These are phyloP conservation scores for Suillus placidus DNA, from an alignment of 768 basidiomycete genomes.

Conservation along the genomic window DNA sequence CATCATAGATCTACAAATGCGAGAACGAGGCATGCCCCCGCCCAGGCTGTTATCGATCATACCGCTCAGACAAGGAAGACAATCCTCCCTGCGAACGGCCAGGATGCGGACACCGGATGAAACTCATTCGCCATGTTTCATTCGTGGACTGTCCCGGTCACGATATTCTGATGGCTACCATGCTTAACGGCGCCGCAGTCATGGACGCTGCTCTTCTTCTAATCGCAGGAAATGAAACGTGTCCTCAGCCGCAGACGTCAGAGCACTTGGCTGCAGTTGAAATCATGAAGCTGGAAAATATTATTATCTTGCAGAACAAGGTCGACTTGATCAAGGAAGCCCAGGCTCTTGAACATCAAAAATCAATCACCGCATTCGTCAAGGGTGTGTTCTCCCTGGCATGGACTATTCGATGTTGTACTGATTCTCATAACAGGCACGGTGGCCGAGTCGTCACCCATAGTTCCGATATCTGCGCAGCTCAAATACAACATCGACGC, in stretches of 20 bases:
- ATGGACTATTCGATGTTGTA: background rate
- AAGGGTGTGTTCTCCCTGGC: conserved; percentile 59
- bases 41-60: conserved; percentile 93
- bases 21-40: conserved; percentile 91
- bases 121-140: conserved; percentile 92
- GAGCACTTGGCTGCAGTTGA: conserved; percentile 99
- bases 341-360: conserved; percentile 93
- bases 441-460: conserved; percentile 95
- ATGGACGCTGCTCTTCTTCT: conserved; percentile 98
- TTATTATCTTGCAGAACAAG: conserved; percentile 98
- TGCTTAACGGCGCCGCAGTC: conserved; percentile 99
- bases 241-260: conserved; percentile 98
- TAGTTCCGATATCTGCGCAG: conserved; percentile 98
- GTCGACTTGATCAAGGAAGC: conserved; percentile 97
- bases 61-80: conserved; percentile 92
- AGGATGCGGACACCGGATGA: conserved; percentile 89
- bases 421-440: conserved; percentile 61
- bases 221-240: conserved; percentile 97
- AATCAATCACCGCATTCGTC: conserved; percentile 93
- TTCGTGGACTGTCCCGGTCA: conserved; percentile 98
- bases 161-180: conserved; percentile 99
- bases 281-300: conserved; percentile 98
- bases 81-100: conserved; percentile 92
- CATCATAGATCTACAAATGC: conserved; percentile 91
- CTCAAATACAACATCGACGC: conserved; percentile 99